Conservation (phyloP, 2,329 filamentous ascomycete species). For the Cytospora mali region DNA sequence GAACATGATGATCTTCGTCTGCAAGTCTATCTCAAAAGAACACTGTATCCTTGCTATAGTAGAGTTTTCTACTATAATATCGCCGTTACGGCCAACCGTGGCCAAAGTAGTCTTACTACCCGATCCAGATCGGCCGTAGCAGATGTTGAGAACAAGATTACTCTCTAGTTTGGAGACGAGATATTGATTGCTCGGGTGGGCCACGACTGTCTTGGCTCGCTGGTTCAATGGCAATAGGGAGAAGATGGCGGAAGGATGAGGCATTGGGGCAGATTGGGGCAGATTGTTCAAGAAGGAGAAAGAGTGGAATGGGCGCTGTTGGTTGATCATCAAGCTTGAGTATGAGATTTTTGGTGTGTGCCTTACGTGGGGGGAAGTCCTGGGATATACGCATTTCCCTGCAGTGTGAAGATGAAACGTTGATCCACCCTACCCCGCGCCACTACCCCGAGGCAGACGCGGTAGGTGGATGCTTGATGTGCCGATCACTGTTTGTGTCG, state of each 20-base stretch:
- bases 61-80: not conserved
- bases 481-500: too few species aligned
- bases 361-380: too few species aligned
- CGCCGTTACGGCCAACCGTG: conserved; percentile 2
- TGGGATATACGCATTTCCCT: too few species aligned
- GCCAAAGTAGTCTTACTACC: not conserved
- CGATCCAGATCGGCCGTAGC: not conserved
- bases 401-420: too few species aligned
- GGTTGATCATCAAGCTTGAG: too few species aligned
- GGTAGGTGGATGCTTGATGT: not conserved
- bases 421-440: too few species aligned
- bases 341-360: too few species aligned
- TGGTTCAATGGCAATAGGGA: not conserved
- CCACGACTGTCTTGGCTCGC: not conserved
- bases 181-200: not conserved
- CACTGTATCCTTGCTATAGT: conserved; percentile 15
- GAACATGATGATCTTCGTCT: conserved; percentile 24
- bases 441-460: too few species aligned
- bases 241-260: not conserved
- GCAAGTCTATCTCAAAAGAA: conserved; percentile 19
- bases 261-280: not conserved
- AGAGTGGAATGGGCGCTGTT: too few species aligned
- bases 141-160: not conserved
- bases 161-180: not conserved
- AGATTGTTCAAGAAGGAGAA: too few species aligned